These are phyloP conservation scores for Straminergon stramineum DNA, from an alignment of 225 moss, liverwort and hornwort genomes.

Conservation along the genomic window DNA sequence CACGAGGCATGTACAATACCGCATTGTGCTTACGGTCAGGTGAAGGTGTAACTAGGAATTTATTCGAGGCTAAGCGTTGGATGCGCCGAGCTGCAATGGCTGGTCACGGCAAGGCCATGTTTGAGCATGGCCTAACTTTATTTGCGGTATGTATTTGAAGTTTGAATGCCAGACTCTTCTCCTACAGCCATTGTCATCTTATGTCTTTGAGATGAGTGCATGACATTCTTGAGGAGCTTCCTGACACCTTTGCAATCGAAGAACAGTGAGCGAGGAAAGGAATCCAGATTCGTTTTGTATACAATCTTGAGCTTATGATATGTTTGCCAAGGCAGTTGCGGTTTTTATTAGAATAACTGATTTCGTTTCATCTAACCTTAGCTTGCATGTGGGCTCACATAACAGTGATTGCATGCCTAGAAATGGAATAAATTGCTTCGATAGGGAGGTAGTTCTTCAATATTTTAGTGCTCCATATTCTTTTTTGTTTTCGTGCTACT, in stretches of 20 bases:
- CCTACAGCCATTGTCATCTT: not conserved
- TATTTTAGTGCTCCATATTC: not conserved
- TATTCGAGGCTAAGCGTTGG: constrained; percentile 65
- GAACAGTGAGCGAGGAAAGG: not conserved
- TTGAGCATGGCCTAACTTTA: constrained; percentile 67
- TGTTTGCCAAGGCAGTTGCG: not conserved
- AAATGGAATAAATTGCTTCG: not conserved
- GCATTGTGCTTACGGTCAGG: constrained; percentile 62
- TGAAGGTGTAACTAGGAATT: constrained; percentile 41
- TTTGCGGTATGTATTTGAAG: constrained; percentile 38
- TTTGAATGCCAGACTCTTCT: not conserved
- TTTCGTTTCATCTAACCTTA: not conserved
- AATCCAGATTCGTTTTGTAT: not conserved
- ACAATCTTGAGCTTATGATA: not conserved
- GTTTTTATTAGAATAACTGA: not conserved
- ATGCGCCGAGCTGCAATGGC: constrained; percentile 73
- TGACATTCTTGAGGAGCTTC: not conserved
- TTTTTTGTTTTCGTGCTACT: not conserved
- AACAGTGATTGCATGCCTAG: not conserved
- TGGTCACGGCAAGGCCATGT: constrained; percentile 74
- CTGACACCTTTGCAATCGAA: not conserved
- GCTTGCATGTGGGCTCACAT: not conserved
- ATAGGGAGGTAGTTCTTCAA: not conserved
- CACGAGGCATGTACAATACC: constrained; percentile 68
- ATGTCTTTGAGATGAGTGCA: not conserved